These are phyloP conservation scores for Aegle marmelos DNA, from an alignment of 345 rosid genomes.

Conservation along the genomic window DNA sequence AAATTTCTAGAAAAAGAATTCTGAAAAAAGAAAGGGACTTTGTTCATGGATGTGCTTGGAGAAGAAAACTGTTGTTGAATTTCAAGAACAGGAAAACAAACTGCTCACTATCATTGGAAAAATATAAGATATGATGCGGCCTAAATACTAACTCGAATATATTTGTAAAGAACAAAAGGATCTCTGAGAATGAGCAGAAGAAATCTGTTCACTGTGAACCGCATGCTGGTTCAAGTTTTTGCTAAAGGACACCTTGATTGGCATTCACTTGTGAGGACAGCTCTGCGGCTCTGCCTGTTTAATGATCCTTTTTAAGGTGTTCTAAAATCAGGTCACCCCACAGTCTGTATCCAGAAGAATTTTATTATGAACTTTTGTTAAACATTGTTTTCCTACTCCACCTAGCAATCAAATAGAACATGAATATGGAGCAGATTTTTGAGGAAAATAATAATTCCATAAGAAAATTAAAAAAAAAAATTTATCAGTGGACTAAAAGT, in stretches of 20 bases:
- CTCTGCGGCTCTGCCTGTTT: neutral
- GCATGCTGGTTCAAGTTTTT: neutral
- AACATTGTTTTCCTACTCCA: conserved; percentile 1
- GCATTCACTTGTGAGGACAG: too few relatives aligned
- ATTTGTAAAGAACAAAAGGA: neutral
- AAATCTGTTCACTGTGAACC: neutral
- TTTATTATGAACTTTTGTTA: neutral
- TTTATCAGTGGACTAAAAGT: conserved; percentile 15
- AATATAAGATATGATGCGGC: too few relatives aligned
- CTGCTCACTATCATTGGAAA: neutral
- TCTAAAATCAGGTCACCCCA: neutral
- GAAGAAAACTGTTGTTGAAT: neutral
- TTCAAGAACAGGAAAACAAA: neutral
- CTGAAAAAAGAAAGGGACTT: too few relatives aligned
- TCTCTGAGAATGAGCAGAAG: neutral
- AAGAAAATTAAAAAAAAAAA: neutral
- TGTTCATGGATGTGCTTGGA: neutral
- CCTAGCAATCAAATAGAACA: neutral
- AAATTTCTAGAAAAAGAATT: neutral
- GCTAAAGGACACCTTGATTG: too few relatives aligned
- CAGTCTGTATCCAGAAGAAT: neutral
- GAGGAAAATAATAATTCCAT: neutral
- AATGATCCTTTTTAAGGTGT: neutral
- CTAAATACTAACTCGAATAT: neutral
- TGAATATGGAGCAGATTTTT: neutral